These are phyloP conservation scores for Suillus ampliporus DNA, from an alignment of 768 basidiomycete genomes.

Conservation along the genomic window DNA sequence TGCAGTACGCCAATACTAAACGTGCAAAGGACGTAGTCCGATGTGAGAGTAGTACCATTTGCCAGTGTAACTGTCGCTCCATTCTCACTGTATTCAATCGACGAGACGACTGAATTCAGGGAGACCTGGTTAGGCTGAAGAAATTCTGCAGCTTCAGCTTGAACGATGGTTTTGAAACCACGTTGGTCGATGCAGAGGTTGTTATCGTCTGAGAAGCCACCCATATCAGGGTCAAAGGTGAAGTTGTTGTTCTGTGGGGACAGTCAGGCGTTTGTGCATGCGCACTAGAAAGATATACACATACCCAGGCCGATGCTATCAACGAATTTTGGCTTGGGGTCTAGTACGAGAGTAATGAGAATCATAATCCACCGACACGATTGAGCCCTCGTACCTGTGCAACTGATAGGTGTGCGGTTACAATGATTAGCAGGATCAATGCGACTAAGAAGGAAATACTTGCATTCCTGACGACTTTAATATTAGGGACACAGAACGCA, in stretches of 20 bases:
- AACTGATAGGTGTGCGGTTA: conserved; percentile 15
- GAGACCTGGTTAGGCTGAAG: conserved; percentile 51
- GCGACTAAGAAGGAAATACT: conserved; percentile 13
- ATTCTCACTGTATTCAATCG: conserved; percentile 49
- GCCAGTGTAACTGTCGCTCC: conserved; percentile 54
- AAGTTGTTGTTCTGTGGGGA: conserved; percentile 63
- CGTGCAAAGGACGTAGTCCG: conserved; percentile 66
- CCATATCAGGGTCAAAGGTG: conserved; percentile 54
- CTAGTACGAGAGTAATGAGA: conserved; percentile 51
- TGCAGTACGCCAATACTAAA: conserved; percentile 77
- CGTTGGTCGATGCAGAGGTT: conserved; percentile 62
- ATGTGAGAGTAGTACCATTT: conserved; percentile 49
- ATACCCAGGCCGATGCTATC: conserved; percentile 68
- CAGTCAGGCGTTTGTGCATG: conserved; percentile 10
- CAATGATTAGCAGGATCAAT: conserved; percentile 9
- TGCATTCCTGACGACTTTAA: conserved; percentile 33
- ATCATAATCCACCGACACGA: background rate
- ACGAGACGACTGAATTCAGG: conserved; percentile 55
- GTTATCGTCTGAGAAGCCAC: conserved; percentile 64
- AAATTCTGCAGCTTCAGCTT: conserved; percentile 62
- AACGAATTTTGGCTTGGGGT: conserved; percentile 68
- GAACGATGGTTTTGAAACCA: conserved; percentile 63
- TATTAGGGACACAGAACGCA: conserved; percentile 1
- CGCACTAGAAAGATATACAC: conserved; percentile 8
- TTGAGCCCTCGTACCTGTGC: conserved; percentile 30